Base-by-base conservation (phyloP, 2,329 filamentous ascomycete species). In the Sporothrix protearum region DNA sequence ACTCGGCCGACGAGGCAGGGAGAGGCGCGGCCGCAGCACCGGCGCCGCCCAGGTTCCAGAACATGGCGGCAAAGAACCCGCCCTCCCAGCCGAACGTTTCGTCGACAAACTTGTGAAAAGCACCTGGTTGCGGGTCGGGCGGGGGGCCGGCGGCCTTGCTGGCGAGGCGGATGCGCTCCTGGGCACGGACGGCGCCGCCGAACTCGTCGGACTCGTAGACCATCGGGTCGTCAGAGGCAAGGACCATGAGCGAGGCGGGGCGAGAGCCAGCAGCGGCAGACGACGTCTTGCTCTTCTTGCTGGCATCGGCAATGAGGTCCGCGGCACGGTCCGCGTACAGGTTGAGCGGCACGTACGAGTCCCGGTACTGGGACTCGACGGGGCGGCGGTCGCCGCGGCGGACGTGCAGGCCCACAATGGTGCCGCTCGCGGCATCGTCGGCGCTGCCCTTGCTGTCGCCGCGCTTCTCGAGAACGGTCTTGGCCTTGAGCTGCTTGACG, bases 31-130 rank as follows among this genome's bases (percentile, higher is more conserved):
- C 77, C 42, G 80, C 79, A 22, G 75, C 80, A 16, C 83, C 61
- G 33, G 81, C 78, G n/a, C 81, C 78, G 3, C 92, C 93, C 0
- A 96, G 83, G 68, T 89, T 91, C 88, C 91, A 94, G 80, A 96
- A 96, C 81, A 96, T 90, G 76, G 88, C 87, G 16, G 87, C 86
- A 80, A 91, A 96, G 83, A 96, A 97, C 0, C 93, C 93, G 22
- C 93, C 93, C 79, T 96, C 93, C 93, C 93, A 96, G 39, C 93
- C 93, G 53, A 92, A 89, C 1, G 89, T 87, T 77, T 94, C 90
- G 72, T 94, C 92, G 47, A 92, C 85, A 78, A 92, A 92, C 76
- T 87, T 88, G 75, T 86, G 85, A 78, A 91, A 87, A 7, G 85
- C 82, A 25, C 71, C 66, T 61, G 69, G 68, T 14, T 67, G 45